Base-by-base conservation (phyloP, 352 stramenopile species). In the Thalassiosira livingstoniorum region DNA sequence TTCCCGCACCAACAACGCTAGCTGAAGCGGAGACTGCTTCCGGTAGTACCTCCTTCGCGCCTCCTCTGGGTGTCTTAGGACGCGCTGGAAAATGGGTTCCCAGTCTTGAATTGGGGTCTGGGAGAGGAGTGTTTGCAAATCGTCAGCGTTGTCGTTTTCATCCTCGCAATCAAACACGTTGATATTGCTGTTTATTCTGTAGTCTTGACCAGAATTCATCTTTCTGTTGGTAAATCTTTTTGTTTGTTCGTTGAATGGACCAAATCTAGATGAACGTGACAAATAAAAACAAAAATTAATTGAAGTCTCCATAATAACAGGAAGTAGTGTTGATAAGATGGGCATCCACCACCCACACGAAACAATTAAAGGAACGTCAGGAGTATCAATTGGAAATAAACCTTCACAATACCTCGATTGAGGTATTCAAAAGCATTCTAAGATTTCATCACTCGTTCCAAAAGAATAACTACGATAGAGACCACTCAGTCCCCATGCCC, bases 341-440 rank as follows among this genome's bases (percentile, higher is more conserved):
- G 7, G 18, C 10, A 68, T 68, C 35, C 47, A 64, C 35, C 32
- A 64, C 5, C 60, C n/a, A n/a, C n/a, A n/a, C n/a, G n/a, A n/a
- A n/a, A n/a, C 60, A 34, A 23, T 0, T 42, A n/a, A 25, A 27
- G 47, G 64, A 74, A 64, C 45, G n/a, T 64, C 65, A 74, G 65
- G 47, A 74, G 65, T 74, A 74, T 74, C 65, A 74, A 74, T 74
- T 74, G 65, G 65, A 64, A 74, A 74, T 74, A 39, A 64, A 55
- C 51, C 55, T 55, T 70, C 62, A 70, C 11, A 18, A 64, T 37
- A 64, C 65, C 31, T 53, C 47, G 53, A 51, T 15, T 60, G 34
- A 64, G 65, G 65, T 37, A 27, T 62, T 62, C 58, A 66, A 5
- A 66, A 32, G 42, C 29, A 32, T 66, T 66, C 42, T 47, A 66